Percentiles rank a stretch among this genome's conserved stretches.
Evolutionary conservation across 2,329 filamentous ascomycete species (phyloP).

Genomic region (Parafenestella ontariensis): DNA sequence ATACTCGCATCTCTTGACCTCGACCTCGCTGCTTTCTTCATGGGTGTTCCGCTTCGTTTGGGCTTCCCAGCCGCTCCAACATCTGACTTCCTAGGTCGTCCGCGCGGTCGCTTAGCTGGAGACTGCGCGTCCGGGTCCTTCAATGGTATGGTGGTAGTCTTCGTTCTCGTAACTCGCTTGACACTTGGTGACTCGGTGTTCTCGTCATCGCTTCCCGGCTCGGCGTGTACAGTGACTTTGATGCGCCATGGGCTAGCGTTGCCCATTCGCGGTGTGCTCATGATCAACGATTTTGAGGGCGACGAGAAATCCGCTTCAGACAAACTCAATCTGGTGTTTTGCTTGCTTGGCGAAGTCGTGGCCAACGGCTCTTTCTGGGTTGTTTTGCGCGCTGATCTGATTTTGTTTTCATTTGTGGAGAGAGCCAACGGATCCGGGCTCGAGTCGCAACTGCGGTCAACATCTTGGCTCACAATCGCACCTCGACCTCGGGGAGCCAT

Average conservation of each 20-base stretch:
- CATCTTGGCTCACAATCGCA: constrained; percentile 21
- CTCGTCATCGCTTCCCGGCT: constrained; percentile 48
- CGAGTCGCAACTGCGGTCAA: constrained; percentile 38
- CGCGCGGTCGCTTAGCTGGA: constrained; percentile 46
- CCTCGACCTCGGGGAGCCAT: constrained; percentile 37
- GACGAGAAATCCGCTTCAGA: constrained; percentile 36
- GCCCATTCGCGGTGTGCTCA: constrained; percentile 50
- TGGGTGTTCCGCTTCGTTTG: constrained; percentile 44
- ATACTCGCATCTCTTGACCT: constrained; percentile 27
- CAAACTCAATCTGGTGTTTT: constrained; percentile 23
- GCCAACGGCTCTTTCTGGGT: constrained; percentile 32
- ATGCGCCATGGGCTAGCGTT: constrained; percentile 57
- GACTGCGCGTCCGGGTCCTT: constrained; percentile 49
- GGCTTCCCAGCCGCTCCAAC: constrained; percentile 31
- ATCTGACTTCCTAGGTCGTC: constrained; percentile 48
- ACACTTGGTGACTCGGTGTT: constrained; percentile 40
- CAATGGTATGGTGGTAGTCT: constrained; percentile 52
- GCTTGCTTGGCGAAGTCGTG: constrained; percentile 42
- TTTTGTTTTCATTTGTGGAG: constrained; percentile 35
- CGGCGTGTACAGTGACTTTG: constrained; percentile 59
- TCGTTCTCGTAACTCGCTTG: constrained; percentile 35
- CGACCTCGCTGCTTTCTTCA: constrained; percentile 34
- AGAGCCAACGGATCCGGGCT: constrained; percentile 48
- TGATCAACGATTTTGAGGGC: constrained; percentile 55
- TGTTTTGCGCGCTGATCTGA: constrained; percentile 26